These are phyloP conservation scores for Hyaloscypha finlandica DNA, from an alignment of 495 filamentous ascomycete genomes.

Conservation along the genomic window DNA sequence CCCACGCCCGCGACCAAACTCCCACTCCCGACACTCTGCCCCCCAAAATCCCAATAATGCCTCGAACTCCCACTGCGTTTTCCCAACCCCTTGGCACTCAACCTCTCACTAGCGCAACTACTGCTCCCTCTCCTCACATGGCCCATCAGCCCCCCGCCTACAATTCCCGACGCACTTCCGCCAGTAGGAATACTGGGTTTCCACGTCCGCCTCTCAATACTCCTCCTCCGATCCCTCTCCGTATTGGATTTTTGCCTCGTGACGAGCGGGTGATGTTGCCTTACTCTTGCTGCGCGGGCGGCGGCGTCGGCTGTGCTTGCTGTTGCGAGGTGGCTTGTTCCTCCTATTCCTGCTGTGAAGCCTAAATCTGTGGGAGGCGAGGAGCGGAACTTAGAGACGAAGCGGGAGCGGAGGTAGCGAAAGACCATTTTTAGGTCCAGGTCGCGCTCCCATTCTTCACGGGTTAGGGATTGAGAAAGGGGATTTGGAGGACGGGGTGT, in stretches of 20 bases:
- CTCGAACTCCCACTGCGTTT: constrained; percentile 63
- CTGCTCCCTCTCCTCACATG: constrained; percentile 52
- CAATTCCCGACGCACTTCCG: constrained; percentile 27
- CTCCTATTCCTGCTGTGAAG: constrained; percentile 7
- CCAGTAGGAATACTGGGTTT: constrained; percentile 50
- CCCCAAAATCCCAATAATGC: constrained; percentile 88
- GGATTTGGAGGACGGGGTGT: constrained; percentile 21
- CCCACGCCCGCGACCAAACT: constrained; percentile 66
- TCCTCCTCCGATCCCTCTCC: constrained; percentile 29
- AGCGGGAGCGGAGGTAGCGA: constrained; percentile 77
- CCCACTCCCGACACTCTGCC: constrained; percentile 68
- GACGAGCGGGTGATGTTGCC: constrained; percentile 83
- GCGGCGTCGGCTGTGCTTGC: constrained; percentile 63
- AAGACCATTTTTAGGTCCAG: constrained; percentile 88
- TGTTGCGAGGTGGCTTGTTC: constrained; percentile 42
- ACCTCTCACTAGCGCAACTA: constrained; percentile 63
- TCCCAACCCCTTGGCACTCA: constrained; percentile 69
- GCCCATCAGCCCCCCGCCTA: constrained; percentile 32
- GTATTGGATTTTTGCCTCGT: constrained; percentile 44
- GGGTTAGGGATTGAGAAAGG: constrained; percentile 38
- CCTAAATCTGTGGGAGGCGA: constrained; percentile 38
- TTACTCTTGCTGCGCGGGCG: constrained; percentile 77
- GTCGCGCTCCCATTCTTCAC: constrained; percentile 87
- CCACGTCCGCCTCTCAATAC: constrained; percentile 52
- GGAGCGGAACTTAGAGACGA: constrained; percentile 47